phyloP scores from a whole-genome alignment of 1,284 basidiomycete genomes.

The Puccinia hordei region DNA sequence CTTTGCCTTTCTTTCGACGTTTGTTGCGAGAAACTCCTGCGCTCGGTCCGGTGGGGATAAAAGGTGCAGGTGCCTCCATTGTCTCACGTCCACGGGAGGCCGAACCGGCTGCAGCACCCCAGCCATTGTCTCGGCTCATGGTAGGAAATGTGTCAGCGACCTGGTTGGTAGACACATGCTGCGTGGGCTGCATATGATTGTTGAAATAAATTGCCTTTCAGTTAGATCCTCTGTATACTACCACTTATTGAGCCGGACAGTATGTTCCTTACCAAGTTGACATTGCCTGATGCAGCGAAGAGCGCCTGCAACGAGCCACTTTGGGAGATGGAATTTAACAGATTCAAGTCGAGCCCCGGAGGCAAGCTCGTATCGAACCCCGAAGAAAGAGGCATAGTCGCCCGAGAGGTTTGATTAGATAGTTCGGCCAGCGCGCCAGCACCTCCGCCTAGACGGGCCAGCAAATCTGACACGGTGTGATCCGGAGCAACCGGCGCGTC shows the following conservation, averaged over 20 bases:
- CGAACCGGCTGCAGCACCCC: slow-evolving; percentile 46
- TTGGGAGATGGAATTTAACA: slow-evolving; percentile 40
- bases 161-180: neutral
- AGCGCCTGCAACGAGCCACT: slow-evolving; percentile 41
- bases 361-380: slow-evolving; percentile 37
- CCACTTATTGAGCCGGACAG: neutral
- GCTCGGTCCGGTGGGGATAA: slow-evolving; percentile 47
- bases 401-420: neutral
- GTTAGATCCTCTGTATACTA: neutral
- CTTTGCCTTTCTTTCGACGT: slow-evolving; percentile 28
- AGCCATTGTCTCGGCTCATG: slow-evolving; percentile 34
- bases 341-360: slow-evolving; percentile 29
- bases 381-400: neutral
- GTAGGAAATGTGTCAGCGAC: slow-evolving; percentile 12
- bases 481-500: slow-evolving; percentile 49
- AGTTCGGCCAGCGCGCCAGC: neutral
- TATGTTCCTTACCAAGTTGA: slow-evolving; percentile 10
- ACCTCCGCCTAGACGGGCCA: slow-evolving; percentile 44
- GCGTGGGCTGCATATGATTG: neutral
- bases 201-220: neutral
- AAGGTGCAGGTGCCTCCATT: slow-evolving; percentile 1
- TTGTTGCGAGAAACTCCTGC: slow-evolving; percentile 19
- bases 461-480: slow-evolving; percentile 34
- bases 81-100: slow-evolving; percentile 18
- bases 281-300: slow-evolving; percentile 23